Evolutionary conservation across 2,329 filamentous ascomycete species (phyloP).

Genomic region (Colletotrichum siamense): DNA sequence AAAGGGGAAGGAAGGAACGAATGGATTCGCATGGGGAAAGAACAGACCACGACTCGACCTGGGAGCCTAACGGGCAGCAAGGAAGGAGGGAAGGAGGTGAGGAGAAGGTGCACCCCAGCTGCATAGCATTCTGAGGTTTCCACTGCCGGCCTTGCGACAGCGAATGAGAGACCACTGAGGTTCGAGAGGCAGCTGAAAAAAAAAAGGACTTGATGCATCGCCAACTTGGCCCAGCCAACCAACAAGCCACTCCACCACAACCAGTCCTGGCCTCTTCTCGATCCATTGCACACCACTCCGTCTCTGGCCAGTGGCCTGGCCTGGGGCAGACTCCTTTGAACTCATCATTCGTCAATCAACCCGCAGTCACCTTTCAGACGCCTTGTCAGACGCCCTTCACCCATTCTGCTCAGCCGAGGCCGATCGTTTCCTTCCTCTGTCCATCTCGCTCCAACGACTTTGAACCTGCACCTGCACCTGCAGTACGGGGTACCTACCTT

Average conservation of each 20-base stretch:
- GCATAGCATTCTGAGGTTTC: background rate
- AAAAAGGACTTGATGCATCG: background rate
- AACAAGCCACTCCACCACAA: background rate
- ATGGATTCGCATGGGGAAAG: background rate
- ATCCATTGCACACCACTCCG: background rate
- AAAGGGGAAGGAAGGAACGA: background rate
- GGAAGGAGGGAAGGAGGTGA: background rate
- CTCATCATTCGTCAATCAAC: background rate
- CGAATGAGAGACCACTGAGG: background rate
- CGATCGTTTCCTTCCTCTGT: background rate
- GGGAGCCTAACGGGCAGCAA: background rate
- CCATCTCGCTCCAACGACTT: background rate
- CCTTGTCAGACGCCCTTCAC: background rate
- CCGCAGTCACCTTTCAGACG: background rate
- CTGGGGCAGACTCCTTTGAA: background rate
- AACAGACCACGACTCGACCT: background rate
- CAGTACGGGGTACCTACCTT: too few relatives aligned
- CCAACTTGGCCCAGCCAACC: background rate
- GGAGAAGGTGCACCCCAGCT: background rate
- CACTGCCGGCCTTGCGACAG: background rate
- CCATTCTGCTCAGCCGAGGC: background rate
- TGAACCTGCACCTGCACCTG: background rate
- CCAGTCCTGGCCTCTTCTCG: background rate
- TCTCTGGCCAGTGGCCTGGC: background rate
- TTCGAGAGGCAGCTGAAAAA: constrained; percentile 7